These are phyloP conservation scores for Boletus reticulatus DNA, from an alignment of 768 basidiomycete species.

Conservation along the genomic window DNA sequence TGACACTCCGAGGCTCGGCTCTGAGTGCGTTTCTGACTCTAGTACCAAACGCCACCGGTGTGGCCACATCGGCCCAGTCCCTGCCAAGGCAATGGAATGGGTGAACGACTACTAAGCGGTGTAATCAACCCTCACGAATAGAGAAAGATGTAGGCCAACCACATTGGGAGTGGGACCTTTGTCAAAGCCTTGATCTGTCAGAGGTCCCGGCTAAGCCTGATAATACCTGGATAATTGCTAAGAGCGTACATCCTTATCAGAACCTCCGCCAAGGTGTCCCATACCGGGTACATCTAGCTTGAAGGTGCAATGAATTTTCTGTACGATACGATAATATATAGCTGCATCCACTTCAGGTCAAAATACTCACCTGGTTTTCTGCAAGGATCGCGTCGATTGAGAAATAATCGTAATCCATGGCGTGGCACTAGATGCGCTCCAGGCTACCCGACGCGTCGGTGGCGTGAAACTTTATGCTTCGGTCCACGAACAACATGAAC, in stretches of 20 bases:
- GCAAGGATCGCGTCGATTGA: conserved; percentile 89
- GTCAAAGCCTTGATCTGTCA: conserved; percentile 69
- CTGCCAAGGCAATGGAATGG: conserved; percentile 36
- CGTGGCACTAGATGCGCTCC: not conserved
- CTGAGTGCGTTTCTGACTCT: conserved; percentile 85
- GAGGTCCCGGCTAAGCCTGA: conserved; percentile 6
- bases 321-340: not conserved
- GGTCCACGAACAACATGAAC: conserved; percentile 19
- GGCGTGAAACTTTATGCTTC: conserved; percentile 11
- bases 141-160: conserved; percentile 86
- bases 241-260: conserved; percentile 71
- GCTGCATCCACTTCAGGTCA: not conserved
- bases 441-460: conserved; percentile 16
- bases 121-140: conserved; percentile 53
- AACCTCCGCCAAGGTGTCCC: conserved; percentile 87
- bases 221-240: not conserved
- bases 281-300: conserved; percentile 80
- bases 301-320: conserved; percentile 96
- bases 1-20: conserved; percentile 85
- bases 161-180: conserved; percentile 84
- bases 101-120: not conserved
- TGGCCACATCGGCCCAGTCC: conserved; percentile 86
- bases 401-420: conserved; percentile 91
- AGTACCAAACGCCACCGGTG: conserved; percentile 72
- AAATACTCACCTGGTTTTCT: conserved; percentile 70